Evolutionary conservation across 2,329 filamentous ascomycete species (phyloP), one percentile per base, ranked within the genome.

Genomic region (Aspergillus ochraceus): DNA sequence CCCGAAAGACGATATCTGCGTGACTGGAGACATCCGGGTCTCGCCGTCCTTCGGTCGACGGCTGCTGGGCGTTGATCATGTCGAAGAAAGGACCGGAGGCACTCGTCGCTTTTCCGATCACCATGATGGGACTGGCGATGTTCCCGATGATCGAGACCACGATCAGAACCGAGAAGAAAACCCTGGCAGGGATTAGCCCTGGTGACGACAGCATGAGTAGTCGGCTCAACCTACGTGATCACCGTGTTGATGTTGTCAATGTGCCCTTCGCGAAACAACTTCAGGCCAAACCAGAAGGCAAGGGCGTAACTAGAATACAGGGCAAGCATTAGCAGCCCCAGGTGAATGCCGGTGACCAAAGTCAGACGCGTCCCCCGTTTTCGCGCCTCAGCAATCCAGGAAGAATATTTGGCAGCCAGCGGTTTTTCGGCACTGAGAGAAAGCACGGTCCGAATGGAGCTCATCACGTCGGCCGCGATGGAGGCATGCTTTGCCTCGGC

Each of bases 1-100:
- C 80, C 6, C 85, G 55, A 29, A 93, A 84, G 5, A 82, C 74
- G 52, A 90, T 88, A 53, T 88, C 83, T 19, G 77, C 74, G 4
- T 71, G 75, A 2, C 79, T 77, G 2, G 80, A 80, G n/a, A 83
- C 79, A 12, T 84, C 79, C 0, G 82, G 81, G 2, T 75, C 79
- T 59, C 70, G 80, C 5, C 84, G 68, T 6, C 76, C 77, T 24
- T 76, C 78, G 1, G 61, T 68, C 0, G 69, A 64, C 1, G 59
- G 45, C 2, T 22, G 55, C 6, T 70, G 62, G 0, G 68, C 59
- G 49, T 75, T 71, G 14, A 75, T 73, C 19, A 75, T 61, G 14
- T 68, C 61, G n/a, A 76, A 72, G 29, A 76, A 75, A 6, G 67
- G 61, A 11, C 65, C 63, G 0, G 71, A 68, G 3, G 73, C 70